Base-by-base conservation (phyloP, 2,329 filamentous ascomycete species). In the Pyrenochaeta sp. region DNA sequence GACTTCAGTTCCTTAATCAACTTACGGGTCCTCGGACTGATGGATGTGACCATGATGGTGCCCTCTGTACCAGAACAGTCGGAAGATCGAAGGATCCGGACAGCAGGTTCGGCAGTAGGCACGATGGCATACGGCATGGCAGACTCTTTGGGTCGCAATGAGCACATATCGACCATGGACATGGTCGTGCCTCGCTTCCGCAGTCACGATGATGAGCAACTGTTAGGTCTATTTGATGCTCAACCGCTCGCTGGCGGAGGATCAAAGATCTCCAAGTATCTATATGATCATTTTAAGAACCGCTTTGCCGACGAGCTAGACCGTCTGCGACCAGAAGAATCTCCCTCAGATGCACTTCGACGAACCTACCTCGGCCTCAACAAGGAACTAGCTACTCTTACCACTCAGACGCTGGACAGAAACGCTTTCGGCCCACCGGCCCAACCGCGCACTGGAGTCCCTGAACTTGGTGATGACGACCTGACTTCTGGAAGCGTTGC, bases 71-170 rank as follows among this genome's bases (percentile, higher is more conserved):
- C 95, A 0, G 95, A 99, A 71, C 91, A 98, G 76, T 96, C 90
- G 61, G 93, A 98, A 76, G 94, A 99, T 75, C 88, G 93, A 59
- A 91, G 95, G 83, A 92, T 99, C 54, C 88, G 95, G 71, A 98
- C 95, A n/a, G 96, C 95, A 28, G 93, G 93, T n/a, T 97, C 94
- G 0, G 81, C 94, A 54, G 93, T 96, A 22, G 94, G 94, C 1
- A 90, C 92, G 32, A 86, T 99, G 78, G 90, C 92, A 1, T 99
- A 99, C 72, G 95, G 95, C 60, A 97, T 99, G 93, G 95, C 95
- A 7, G 95, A 99, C 78, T 96, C 92, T 13, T 83, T 99, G 13
- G 95, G 95, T 39, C 91, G 88, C 72, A 93, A 94, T 68, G 95
- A 99, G 77, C 95, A 99, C 76, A 81, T 99, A 50, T 98, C 95